These are phyloP conservation scores for Trichoderma endophyticum DNA, from an alignment of 2,329 filamentous ascomycete species.

Conservation along the genomic window DNA sequence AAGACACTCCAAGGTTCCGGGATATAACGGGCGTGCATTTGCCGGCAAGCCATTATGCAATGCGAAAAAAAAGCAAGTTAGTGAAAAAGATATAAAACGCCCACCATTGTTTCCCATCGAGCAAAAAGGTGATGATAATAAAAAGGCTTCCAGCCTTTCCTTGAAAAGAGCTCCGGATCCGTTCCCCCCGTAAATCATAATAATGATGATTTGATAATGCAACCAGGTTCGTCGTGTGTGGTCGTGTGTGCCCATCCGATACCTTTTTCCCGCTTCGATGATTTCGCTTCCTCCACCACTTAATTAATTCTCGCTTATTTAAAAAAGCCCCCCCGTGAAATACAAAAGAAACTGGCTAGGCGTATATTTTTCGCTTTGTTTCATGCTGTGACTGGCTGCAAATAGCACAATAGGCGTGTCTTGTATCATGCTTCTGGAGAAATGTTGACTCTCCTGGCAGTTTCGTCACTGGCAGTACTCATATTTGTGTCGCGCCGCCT, in stretches of 20 bases:
- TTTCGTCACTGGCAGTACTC: constrained; percentile 50
- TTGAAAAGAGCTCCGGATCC: background rate
- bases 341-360: background rate
- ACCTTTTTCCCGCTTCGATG: background rate
- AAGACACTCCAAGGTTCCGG: background rate
- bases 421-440: background rate
- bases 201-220: background rate
- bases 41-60: constrained; percentile 1
- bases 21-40: constrained; percentile 1
- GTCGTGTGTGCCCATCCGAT: background rate
- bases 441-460: constrained; percentile 55
- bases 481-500: constrained; percentile 58
- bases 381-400: background rate
- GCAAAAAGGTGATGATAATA: background rate
- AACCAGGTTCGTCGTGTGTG: background rate
- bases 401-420: background rate
- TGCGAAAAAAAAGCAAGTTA: background rate
- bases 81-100: constrained; percentile 1
- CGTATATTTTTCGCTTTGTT: background rate
- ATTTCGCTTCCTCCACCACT: background rate
- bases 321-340: background rate
- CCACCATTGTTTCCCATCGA: background rate
- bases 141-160: background rate
- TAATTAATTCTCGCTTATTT: background rate
- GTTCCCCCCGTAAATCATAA: background rate